phyloP scores from a whole-genome alignment of 2,329 filamentous ascomycete species.

The Colletotrichum tropicale region DNA sequence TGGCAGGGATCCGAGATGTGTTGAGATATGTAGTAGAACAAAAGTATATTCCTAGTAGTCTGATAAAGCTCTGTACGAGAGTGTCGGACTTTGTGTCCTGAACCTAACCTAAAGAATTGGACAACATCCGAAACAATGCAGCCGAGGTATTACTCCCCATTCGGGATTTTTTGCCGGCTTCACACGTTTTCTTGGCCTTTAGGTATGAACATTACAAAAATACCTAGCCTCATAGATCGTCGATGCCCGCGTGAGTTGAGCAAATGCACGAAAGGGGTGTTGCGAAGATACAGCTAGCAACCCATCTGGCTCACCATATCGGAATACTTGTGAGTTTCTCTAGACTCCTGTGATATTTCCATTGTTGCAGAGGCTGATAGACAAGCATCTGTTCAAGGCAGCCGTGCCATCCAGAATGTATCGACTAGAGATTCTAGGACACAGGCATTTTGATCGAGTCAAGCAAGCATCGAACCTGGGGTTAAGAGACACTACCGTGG shows the following conservation, averaged over 20 bases:
- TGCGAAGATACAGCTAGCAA: not conserved
- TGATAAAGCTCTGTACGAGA: not conserved
- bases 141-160: not conserved
- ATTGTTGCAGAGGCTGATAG: not conserved
- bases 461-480: not conserved
- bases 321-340: not conserved
- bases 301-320: not conserved
- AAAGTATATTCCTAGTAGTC: not conserved
- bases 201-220: not conserved
- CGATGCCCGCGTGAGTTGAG: not conserved
- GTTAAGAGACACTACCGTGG: not conserved
- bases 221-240: not conserved
- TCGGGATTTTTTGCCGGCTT: not conserved
- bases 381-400: not conserved
- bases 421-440: not conserved
- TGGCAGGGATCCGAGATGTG: not conserved
- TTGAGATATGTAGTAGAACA: not conserved
- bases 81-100: not conserved
- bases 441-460: not conserved
- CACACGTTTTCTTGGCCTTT: not conserved
- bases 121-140: not conserved
- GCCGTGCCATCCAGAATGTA: not conserved
- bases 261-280: not conserved
- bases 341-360: not conserved
- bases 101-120: not conserved